Evolutionary conservation across 768 basidiomycete genomes (phyloP).

Genomic region (Boletus vinaceobasis): DNA sequence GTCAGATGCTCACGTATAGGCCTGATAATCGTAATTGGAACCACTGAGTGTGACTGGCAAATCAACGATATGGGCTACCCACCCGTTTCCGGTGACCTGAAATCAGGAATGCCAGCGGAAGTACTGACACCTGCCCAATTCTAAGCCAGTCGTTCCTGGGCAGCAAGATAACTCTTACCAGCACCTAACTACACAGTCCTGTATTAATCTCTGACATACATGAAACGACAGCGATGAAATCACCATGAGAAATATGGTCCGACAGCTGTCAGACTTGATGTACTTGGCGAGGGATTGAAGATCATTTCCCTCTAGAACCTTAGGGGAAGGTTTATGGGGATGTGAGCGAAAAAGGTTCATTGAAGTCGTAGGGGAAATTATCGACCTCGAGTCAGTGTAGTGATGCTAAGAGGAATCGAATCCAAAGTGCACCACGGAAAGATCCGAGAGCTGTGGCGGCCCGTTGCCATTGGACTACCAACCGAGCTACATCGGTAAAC

Average conservation of each 20-base stretch:
- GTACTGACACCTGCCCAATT: slow-evolving; percentile 61
- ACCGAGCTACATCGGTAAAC: neutral
- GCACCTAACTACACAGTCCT: slow-evolving; percentile 54
- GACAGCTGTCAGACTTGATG: slow-evolving; percentile 65
- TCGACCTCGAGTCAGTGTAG: neutral
- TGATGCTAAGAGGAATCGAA: neutral
- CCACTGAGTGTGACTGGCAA: neutral
- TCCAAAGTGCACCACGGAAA: neutral
- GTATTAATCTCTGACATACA: slow-evolving; percentile 2
- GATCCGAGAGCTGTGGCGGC: neutral
- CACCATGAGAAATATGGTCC: slow-evolving; percentile 73
- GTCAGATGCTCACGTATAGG: slow-evolving; percentile 27
- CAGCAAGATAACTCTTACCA: slow-evolving; percentile 39
- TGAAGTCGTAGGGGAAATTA: neutral
- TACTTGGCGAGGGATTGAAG: slow-evolving; percentile 55
- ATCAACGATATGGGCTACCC: slow-evolving; percentile 15
- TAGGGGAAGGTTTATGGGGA: slow-evolving; percentile 8
- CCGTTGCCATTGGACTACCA: too few species aligned
- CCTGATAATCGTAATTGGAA: slow-evolving; percentile 4
- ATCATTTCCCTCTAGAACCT: slow-evolving; percentile 35
- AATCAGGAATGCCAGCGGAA: slow-evolving; percentile 85
- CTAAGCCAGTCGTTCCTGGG: neutral
- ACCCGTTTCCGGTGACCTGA: slow-evolving; percentile 84
- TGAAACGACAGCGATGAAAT: slow-evolving; percentile 3
- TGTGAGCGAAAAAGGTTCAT: slow-evolving; percentile 12